Evolutionary conservation across 2,329 filamentous ascomycete species (phyloP).

Genomic region (Fusarium virguliforme): DNA sequence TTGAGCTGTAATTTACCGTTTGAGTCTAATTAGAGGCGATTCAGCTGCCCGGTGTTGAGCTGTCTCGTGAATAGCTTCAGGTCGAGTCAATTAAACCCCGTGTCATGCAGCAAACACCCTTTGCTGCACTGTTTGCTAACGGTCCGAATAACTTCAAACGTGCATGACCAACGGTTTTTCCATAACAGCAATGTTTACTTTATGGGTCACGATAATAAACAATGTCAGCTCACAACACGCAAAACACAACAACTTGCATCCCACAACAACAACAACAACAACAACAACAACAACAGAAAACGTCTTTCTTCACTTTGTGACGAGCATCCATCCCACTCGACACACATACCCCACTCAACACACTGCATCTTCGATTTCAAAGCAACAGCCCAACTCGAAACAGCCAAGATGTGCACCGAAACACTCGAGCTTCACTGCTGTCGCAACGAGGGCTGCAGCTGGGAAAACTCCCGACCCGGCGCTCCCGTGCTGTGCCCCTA

Average conservation of each 20-base stretch:
- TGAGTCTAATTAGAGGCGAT: constrained; percentile 2
- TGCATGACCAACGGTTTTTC: not conserved
- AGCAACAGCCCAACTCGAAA: not conserved
- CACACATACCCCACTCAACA: too few species aligned
- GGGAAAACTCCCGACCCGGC: not conserved
- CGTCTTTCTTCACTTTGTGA: not conserved
- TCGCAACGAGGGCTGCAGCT: not conserved
- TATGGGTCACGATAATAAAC: not conserved
- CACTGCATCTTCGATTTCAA: not conserved
- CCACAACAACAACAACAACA: not conserved
- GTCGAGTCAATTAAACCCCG: constrained; percentile 2
- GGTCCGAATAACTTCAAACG: constrained; percentile 5
- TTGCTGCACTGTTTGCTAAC: not conserved
- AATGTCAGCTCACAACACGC: not conserved
- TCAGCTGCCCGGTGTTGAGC: not conserved
- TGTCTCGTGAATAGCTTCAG: constrained; percentile 3
- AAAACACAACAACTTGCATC: not conserved
- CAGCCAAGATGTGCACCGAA: constrained; percentile 1
- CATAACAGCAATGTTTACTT: not conserved
- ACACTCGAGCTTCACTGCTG: not conserved
- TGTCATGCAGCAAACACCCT: not conserved
- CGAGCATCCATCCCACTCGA: not conserved
- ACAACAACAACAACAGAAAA: not conserved
- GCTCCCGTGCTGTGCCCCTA: not conserved
- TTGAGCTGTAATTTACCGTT: not conserved